Evolutionary conservation across 1,139 yeast genomes (phyloP), one percentile per base, ranked within the genome.

Genomic region (Saccharomycopsis crataegensis): DNA sequence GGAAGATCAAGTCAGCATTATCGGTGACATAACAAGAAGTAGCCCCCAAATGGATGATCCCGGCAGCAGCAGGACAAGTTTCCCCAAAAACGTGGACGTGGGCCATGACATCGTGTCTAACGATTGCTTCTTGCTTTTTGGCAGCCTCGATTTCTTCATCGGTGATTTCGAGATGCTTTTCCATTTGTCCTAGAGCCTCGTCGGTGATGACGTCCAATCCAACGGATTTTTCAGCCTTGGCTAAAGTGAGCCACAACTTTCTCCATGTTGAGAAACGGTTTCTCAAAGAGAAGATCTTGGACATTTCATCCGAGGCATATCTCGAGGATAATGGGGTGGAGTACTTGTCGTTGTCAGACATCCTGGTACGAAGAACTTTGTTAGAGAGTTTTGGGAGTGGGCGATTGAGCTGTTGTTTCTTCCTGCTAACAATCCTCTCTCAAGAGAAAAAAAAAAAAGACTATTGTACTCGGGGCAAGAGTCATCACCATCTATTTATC

Each of bases 81-180:
- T 84, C 78, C 61, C 99, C 99, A 69, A 86, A 93, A 54, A 86
- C 88, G 67, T 94, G 99, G 58, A 93, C 98, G 65, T 93, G 99
- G 56, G 99, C 96, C 99, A 93, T 93, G 63, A 93, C 99, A 70
- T 93, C 99, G 71, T 93, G 99, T 75, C 99, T 86, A 55, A 93
- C 98, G 69, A 86, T 90, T 56, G 98, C 96, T 71, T 93, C 99
- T 74, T 93, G 98, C 65, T 80, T 81, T 53, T 93, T 76, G 47
- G 99, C 98, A 57, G 77, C 87, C 54, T 76, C 88, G 61, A 94
- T 89, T 66, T 94, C 98, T 62, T 88, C 93, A 69, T 93, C 98
- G 28, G 97, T 84, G 71, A 93, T 89, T 55, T 72, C 79, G 65
- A 91, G 74, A 69, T 93, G 85, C 28, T 76, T 70, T 59, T 78